Conservation (phyloP, 148 eudicot genomes). For the Oxyria digyna region DNA sequence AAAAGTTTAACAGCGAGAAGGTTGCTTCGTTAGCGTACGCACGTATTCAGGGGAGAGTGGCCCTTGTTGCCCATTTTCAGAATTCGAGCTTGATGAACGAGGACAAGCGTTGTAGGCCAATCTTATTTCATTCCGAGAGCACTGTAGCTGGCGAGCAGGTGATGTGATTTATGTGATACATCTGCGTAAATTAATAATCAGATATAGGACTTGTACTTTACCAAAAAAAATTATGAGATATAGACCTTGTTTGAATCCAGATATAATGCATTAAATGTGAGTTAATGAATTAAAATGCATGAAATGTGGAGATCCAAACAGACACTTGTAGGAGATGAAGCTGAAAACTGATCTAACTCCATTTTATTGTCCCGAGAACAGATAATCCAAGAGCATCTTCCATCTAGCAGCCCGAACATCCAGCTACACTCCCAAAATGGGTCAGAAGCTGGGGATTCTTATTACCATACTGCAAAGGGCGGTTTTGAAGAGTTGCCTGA, state of each 20-base stretch:
- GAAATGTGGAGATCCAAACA: no score
- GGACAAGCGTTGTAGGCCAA: constrained; percentile 86
- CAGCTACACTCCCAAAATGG: constrained; percentile 24
- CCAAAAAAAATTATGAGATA: background rate
- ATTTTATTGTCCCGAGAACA: constrained; percentile 4
- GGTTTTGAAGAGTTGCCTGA: constrained; percentile 28
- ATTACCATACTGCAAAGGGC: constrained; percentile 20
- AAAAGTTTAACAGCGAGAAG: constrained; percentile 88
- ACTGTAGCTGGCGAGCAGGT: constrained; percentile 63
- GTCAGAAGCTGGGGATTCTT: constrained; percentile 22
- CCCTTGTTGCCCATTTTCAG: constrained; percentile 78
- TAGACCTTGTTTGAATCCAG: background rate
- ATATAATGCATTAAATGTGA: no score
- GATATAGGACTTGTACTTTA: no score
- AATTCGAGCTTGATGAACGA: constrained; percentile 93
- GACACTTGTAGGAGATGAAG: background rate
- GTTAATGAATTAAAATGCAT: no score
- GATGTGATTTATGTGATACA: constrained; percentile 6
- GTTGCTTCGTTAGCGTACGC: constrained; percentile 90
- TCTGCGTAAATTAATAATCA: no score
- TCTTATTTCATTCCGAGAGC: constrained; percentile 60
- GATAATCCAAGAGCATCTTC: constrained; percentile 48
- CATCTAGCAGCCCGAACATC: constrained; percentile 29
- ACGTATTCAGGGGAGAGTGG: constrained; percentile 74
- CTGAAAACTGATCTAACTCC: background rate